Evolutionary conservation across 108 stramenopile species (phyloP), one percentile per base, ranked within the genome.

Genomic region (Nitzschia putrida): DNA sequence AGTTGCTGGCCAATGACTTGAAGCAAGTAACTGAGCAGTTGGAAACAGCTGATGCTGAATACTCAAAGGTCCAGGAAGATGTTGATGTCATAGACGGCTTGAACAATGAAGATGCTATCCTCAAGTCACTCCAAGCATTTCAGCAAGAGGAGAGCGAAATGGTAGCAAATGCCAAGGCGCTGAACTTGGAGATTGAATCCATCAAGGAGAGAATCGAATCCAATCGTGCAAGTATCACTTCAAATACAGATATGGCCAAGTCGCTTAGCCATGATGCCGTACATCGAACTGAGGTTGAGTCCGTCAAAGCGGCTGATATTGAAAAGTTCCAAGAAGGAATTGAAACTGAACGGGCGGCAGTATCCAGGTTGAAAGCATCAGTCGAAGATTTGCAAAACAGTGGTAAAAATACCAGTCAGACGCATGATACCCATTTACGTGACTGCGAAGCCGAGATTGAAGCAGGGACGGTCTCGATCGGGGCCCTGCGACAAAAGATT

Each of bases 401-500:
- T 8, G 9, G 22, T 3, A 21, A 1, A 23, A 37, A 3, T 9
- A 38, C 53, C 12, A 26, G 12, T 16, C 25, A 13, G 12, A 18
- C 37, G 14, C 50, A 66, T 25, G 24, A 39, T 24, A 23, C 13
- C 7, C 26, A 10, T 2, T 2, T 54, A 9, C 22, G 34, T 5
- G 51, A 38, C 2, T 54, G 66, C 22, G 61, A 63, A 11, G 21
- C 8, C 43, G 61, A 44, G 8, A 37, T 63, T 8, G 61, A 63
- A 38, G 22, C 2, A 53, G 37, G 24, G 12, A 50, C 14, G 1
- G 18, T 14, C 26, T n/a, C 29, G 7, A 53, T 66, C 10, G 53
- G 21, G 2, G 24, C 52, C 9, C 4, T 12, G 18, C 44, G 37
- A 14, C 11, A 16, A 38, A 39, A 8, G 2, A 21, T 63, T 3